Base-by-base conservation (phyloP, 176 grass and related monocot species). In the Tillandsia leiboldiana region DNA sequence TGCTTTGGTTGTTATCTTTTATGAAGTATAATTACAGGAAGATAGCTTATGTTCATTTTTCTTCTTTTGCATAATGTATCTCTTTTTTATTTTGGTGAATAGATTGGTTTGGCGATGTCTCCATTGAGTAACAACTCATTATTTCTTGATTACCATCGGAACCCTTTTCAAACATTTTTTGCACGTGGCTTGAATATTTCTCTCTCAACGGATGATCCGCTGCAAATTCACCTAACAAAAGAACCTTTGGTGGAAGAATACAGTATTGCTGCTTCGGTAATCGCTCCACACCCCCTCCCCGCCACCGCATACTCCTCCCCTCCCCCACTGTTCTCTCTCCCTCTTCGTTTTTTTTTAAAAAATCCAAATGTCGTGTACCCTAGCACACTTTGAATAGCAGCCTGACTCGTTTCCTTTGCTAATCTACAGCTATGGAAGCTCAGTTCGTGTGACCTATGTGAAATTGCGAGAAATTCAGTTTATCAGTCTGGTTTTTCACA, bases 51-150 rank as follows among this genome's bases (percentile, higher is more conserved):
- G 24, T 23, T 42, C 27, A 26, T n/a, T 28, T 17, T 47, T 15
- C 5, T 57, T 33, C 17, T 47, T 10, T 12, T 53, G 26, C 1
- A 42, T 48, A 53, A 53, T 74, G 78, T 51, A 47, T 24, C 66
- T 47, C 27, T 63, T 47, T 80, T 11, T 74, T 81, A 8, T 74
- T n/a, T 22, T 47, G 83, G 23, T 5, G 54, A 73, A 68, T 76
- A 96, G 92, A 92, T 96, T 89, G 92, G 92, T 72, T 83, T 96
- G 63, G 92, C 92, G 18, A 92, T 96, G 92, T 96, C 92, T 87
- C 88, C 92, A 65, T 83, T 96, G 42, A 96, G 92, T 75, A 96
- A 96, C 86, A 96, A 92, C 61, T 96, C 88, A 10, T 57, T 92
- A 67, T 96, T 96, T 76, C 85, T 96, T 66, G 85, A 96, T 69